Percentiles rank a stretch among this genome's conserved stretches.
Evolutionary conservation across 108 stramenopile species (phyloP).

Genomic region (Cyclostephanos invisitatus): DNA sequence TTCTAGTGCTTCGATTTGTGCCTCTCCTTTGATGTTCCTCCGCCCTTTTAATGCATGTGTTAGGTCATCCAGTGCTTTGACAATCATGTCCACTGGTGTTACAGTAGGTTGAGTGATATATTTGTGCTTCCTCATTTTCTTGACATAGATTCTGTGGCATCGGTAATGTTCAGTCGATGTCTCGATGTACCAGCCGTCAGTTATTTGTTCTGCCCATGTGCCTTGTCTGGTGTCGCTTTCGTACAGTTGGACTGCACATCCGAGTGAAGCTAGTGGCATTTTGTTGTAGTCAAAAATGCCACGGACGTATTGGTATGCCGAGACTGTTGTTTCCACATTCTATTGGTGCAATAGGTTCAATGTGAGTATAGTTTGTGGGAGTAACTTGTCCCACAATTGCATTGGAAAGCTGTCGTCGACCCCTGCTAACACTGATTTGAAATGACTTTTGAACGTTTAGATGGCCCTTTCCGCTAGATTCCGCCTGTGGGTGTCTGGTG

Average conservation of each 20-base stretch:
- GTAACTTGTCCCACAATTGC: slow-evolving; percentile 29
- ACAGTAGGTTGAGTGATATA: slow-evolving; percentile 22
- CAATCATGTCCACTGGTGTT: slow-evolving; percentile 15
- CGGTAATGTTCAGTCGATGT: slow-evolving; percentile 21
- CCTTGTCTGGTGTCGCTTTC: not conserved
- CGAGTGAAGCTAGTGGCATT: not conserved
- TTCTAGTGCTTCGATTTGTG: not conserved
- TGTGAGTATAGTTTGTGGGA: slow-evolving; percentile 29
- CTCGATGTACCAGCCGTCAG: not conserved
- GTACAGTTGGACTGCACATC: not conserved
- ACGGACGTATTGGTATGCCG: not conserved
- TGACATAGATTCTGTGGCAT: slow-evolving; percentile 11
- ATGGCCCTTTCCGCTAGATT: slow-evolving; percentile 56
- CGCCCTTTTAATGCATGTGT: not conserved
- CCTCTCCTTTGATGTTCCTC: not conserved
- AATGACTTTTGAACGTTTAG: slow-evolving; percentile 50
- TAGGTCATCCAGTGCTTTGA: slow-evolving; percentile 5
- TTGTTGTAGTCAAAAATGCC: not conserved
- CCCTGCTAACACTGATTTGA: slow-evolving; percentile 36
- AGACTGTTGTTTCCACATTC: not conserved
- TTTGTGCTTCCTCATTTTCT: slow-evolving; percentile 25
- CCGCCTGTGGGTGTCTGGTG: slow-evolving; percentile 29
- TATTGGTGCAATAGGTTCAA: not conserved
- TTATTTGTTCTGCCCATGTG: not conserved
- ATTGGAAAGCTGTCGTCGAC: slow-evolving; percentile 31